Evolutionary conservation across 1,284 basidiomycete genomes (phyloP).

Genomic region (Puccinia horiana): DNA sequence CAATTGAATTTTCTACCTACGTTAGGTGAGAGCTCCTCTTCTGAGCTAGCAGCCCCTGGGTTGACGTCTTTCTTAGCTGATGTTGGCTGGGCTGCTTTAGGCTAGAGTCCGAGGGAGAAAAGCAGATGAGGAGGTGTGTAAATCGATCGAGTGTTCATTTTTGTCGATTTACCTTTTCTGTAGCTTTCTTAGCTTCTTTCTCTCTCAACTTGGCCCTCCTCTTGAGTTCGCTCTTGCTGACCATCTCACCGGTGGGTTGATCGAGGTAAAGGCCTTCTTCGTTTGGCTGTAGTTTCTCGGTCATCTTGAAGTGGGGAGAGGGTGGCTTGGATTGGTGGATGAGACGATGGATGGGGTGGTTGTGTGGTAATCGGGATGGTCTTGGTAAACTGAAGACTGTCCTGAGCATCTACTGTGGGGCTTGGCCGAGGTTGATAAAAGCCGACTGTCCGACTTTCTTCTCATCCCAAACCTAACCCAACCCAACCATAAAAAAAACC

Average conservation of each 20-base stretch:
- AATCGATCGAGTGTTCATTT: too few species aligned
- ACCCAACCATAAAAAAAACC: too few species aligned
- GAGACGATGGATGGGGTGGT: neutral
- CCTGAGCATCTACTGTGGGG: neutral
- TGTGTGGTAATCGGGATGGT: neutral
- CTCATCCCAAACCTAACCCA: neutral
- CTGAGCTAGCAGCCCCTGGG: slow-evolving; percentile 60
- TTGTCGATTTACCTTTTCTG: slow-evolving; percentile 64
- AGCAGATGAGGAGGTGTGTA: neutral
- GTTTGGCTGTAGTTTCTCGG: slow-evolving; percentile 20
- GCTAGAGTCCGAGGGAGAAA: slow-evolving; percentile 1
- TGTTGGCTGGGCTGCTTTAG: slow-evolving; percentile 60
- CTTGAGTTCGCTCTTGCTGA: slow-evolving; percentile 94
- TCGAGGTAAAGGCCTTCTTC: slow-evolving; percentile 62
- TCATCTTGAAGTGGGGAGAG: neutral
- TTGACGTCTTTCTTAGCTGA: slow-evolving; percentile 54
- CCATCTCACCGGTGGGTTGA: slow-evolving; percentile 86
- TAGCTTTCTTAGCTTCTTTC: slow-evolving; percentile 80
- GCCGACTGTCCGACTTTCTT: too few species aligned
- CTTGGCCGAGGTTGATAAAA: too few species aligned
- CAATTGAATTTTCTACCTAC: slow-evolving; percentile 6
- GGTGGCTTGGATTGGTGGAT: neutral
- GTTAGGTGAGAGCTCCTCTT: slow-evolving; percentile 79
- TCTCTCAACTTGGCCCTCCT: slow-evolving; percentile 80
- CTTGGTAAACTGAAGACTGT: neutral